Conservation (phyloP, 306 rosid genomes). For the Acacia acuminata region DNA sequence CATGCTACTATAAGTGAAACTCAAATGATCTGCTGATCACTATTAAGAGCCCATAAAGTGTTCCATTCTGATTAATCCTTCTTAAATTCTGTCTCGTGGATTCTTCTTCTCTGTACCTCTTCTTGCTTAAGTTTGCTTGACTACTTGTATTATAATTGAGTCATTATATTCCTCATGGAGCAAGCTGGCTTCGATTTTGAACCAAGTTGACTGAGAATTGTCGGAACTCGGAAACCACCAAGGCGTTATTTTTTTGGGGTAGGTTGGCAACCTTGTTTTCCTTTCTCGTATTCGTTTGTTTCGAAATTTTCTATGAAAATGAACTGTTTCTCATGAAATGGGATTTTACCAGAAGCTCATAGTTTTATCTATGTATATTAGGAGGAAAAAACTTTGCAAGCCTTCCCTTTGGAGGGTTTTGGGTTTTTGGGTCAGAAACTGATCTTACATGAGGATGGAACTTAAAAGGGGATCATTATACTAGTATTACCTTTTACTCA, state of each 20-base stretch:
- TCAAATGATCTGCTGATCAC: not conserved
- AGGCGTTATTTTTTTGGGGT: not conserved
- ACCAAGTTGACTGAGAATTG: not conserved
- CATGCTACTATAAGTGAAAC: not conserved
- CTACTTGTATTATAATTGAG: not conserved
- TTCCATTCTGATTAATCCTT: too few relatives aligned
- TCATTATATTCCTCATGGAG: not conserved
- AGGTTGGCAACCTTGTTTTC: not conserved
- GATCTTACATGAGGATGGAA: too few relatives aligned
- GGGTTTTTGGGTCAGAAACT: too few relatives aligned
- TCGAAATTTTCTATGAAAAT: too few relatives aligned
- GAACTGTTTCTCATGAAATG: not conserved
- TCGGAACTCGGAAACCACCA: not conserved
- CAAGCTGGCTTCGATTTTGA: too few relatives aligned
- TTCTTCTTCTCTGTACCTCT: not conserved
- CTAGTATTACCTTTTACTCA: too few relatives aligned
- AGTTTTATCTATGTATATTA: not conserved
- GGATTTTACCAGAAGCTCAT: not conserved
- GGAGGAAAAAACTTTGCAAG: not conserved
- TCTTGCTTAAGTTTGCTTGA: not conserved
- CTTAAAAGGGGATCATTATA: too few relatives aligned
- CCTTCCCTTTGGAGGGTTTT: not conserved
- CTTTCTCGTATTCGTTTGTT: not conserved
- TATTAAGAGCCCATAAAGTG: not conserved
- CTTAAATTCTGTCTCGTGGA: not conserved